Base-by-base conservation (phyloP, 78 protist genomes). In the Monocercomonoides exilis region DNA sequence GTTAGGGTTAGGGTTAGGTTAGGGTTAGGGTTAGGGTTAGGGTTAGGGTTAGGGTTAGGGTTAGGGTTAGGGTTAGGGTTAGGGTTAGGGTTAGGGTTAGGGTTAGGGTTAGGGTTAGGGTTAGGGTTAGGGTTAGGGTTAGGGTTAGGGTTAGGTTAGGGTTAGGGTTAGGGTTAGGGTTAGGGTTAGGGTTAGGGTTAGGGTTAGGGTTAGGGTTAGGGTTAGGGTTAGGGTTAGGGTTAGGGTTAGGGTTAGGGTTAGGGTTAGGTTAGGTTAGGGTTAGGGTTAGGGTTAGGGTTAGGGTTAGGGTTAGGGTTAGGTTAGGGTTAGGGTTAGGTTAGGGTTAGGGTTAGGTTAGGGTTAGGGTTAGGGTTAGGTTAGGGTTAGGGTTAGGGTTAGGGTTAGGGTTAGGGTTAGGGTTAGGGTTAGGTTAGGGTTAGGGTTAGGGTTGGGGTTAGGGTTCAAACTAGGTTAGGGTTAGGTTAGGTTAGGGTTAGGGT, bases 291-390 rank as follows among this genome's bases (percentile, higher is more conserved):
- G 82, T 79, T 79, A 79, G 82, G 82, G 82, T 79, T 79, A 79
- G 82, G 82, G 82, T 79, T 79, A 79, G 82, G 82, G 82, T 79
- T 79, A 79, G 82, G 82, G 82, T 79, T 79, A 79, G 82, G 82
- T 33, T 79, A 38, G 36, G 82, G 82, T 79, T 38, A 41, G 82
- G 82, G n/a, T 79, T 38, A 41, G 82, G 82, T 79, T 79, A 79
- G 82, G 82, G 82, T 79, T 79, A 79, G 82, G 82, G 82, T 79
- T 79, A 79, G 82, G 82, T 79, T 79, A 79, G 82, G 82, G 82
- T 79, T 79, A 79, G 82, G 82, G 82, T 79, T 33, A 79, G 82
- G 82, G n/a, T 79, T 79, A 41, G 82, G 21, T 6, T 79, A 79
- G 82, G 82, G 82, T 79, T 79, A 79, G 82, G 82, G 82, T 79